Evolutionary conservation across 2,329 filamentous ascomycete species (phyloP), one percentile per base, ranked within the genome.

Genomic region (Epichloe sp.): DNA sequence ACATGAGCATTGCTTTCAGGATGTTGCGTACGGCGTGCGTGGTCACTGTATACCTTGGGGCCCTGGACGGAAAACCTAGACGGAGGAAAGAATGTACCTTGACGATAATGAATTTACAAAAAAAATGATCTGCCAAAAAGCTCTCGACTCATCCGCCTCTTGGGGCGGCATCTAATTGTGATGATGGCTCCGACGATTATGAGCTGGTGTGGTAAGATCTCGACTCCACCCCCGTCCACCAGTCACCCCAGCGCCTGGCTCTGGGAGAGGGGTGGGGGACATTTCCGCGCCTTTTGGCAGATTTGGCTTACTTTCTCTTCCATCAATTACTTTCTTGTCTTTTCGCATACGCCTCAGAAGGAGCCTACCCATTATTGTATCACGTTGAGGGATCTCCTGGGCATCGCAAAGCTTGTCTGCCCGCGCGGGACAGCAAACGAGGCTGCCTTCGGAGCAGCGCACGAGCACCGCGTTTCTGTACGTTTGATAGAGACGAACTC

Each of bases 81-180:
- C 5, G 41, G 17, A 43, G 35, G 38, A 50, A 26, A 35, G 5
- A 19, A 34, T 50, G 40, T 40, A 31, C 45, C 26, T 47, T 47
- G 49, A 53, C 48, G 43, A 53, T 51, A 44, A 53, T 51, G 49
- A 53, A 44, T 43, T 23, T 15, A 12, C 19, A 42, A 37, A 19
- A n/a, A 8, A 8, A 2, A 21, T 21, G 19, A 26, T 15, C n/a
- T n/a, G 14, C 5, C 15, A 1, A n/a, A 37, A n/a, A n/a, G 26
- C 26, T 31, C 26, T 31, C 10, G 26, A 11, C 26, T 10, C 26
- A 31, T 31, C 26, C 26, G 26, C 26, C 10, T 1, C 10, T 31
- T 10, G 8, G 26, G 26, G 26, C 8, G 26, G 8, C 8, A 4
- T 31, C 26, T 31, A 31, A 31, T 11, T 31, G 26, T 4, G 26